These are phyloP conservation scores for Botrytis fabae DNA, from an alignment of 2,329 filamentous ascomycete genomes.

Conservation along the genomic window DNA sequence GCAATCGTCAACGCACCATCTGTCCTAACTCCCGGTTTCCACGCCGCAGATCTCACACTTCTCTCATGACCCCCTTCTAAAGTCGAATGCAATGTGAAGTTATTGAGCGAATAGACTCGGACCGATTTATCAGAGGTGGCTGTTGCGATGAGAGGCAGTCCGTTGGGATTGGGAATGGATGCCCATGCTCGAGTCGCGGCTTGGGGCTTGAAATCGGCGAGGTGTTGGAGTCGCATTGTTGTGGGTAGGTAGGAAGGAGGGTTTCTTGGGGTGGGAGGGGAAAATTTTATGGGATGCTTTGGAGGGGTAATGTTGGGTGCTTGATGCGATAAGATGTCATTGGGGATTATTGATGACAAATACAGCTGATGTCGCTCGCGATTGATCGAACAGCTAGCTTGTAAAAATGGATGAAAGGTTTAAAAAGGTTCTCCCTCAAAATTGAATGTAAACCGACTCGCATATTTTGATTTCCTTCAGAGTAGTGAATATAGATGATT, in stretches of 20 bases:
- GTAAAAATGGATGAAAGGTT: not conserved
- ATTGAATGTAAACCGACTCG: not conserved
- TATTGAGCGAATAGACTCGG: slow-evolving; percentile 83
- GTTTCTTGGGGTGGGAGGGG: not conserved
- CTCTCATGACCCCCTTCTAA: slow-evolving; percentile 88
- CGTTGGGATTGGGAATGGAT: slow-evolving; percentile 76
- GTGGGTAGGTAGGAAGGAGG: not conserved
- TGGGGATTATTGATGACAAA: slow-evolving; percentile 3
- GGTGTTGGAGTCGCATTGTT: slow-evolving; percentile 24
- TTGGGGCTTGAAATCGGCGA: slow-evolving; percentile 46
- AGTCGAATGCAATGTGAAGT: slow-evolving; percentile 74
- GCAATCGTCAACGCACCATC: slow-evolving; percentile 73
- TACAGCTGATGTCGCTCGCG: not conserved
- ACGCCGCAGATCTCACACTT: slow-evolving; percentile 80
- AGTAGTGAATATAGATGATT: rapidly evolving
- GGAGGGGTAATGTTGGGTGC: slow-evolving; percentile 22
- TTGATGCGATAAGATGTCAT: slow-evolving; percentile 4
- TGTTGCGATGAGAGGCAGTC: slow-evolving; percentile 81
- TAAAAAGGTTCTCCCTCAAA: not conserved
- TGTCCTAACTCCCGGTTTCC: slow-evolving; percentile 72
- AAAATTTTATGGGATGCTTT: slow-evolving; percentile 19
- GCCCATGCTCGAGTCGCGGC: slow-evolving; percentile 79
- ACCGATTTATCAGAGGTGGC: slow-evolving; percentile 83
- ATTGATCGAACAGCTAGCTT: not conserved
- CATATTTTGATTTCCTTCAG: not conserved